phyloP scores from a whole-genome alignment of 2,329 filamentous ascomycete genomes.

The Aspergillus uvarum region DNA sequence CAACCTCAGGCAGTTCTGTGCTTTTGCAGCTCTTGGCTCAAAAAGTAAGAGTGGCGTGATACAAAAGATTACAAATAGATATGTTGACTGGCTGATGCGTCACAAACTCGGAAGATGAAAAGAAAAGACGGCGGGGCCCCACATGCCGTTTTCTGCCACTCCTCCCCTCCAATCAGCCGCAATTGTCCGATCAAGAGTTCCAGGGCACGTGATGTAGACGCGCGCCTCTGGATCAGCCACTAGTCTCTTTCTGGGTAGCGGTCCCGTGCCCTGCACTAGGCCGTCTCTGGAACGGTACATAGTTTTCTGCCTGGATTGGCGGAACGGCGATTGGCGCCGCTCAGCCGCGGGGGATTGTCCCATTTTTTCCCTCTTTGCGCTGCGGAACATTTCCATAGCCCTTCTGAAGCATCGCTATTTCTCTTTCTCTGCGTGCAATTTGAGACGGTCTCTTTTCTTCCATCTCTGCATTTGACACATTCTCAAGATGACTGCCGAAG shows the following conservation, averaged over 20 bases:
- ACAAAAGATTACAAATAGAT: not conserved
- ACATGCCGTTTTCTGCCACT: not conserved
- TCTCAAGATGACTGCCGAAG: constrained; percentile 31
- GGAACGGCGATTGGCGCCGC: constrained; percentile 2
- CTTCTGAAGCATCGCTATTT: not conserved
- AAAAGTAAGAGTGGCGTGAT: not conserved
- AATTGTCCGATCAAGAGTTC: not conserved
- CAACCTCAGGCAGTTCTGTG: not conserved
- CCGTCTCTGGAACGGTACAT: not conserved
- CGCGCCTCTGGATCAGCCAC: not conserved
- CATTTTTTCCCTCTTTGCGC: constrained; percentile 12
- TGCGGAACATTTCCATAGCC: not conserved
- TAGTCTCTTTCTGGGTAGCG: not conserved
- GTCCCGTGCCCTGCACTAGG: not conserved
- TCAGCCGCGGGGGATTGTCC: constrained; percentile 12
- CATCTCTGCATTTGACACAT: not conserved
- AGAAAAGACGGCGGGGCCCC: not conserved
- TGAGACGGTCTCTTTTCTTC: too few species aligned
- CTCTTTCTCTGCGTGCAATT: not conserved
- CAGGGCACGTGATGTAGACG: not conserved
- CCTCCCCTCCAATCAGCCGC: not conserved
- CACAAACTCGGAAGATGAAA: not conserved
- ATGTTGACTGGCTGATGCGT: not conserved
- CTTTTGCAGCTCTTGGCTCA: not conserved
- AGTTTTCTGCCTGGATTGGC: constrained; percentile 2